These are phyloP conservation scores for Candida sp. DNA, from an alignment of 1,139 yeast species.

Conservation along the genomic window DNA sequence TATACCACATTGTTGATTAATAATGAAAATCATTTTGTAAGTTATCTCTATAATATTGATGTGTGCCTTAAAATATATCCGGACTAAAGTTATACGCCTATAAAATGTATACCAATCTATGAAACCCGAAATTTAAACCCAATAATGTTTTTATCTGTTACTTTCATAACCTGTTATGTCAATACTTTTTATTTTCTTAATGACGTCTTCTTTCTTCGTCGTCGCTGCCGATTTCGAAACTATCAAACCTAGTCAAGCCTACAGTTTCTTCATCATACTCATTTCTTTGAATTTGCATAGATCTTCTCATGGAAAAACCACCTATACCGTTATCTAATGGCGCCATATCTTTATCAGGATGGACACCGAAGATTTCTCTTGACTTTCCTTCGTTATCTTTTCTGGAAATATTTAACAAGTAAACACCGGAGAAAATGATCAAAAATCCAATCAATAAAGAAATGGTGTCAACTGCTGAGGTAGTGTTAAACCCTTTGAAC, in stretches of 20 bases:
- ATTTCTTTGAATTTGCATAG: constrained; percentile 61
- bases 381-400: constrained; percentile 55
- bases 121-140: not conserved
- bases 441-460: constrained; percentile 86
- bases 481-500: constrained; percentile 84
- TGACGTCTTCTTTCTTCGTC: constrained; percentile 19
- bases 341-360: constrained; percentile 50
- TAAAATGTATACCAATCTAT: not conserved
- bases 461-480: constrained; percentile 75
- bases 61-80: not conserved
- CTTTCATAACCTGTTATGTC: not conserved
- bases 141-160: not conserved
- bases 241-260: constrained; percentile 60
- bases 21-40: not conserved
- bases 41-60: not conserved
- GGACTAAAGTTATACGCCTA: not conserved
- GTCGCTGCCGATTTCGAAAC: constrained; percentile 53
- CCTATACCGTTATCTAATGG: constrained; percentile 88
- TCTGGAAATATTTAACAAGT: constrained; percentile 74
- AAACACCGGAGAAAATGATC: constrained; percentile 86
- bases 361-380: constrained; percentile 61
- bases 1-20: not conserved
- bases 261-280: constrained; percentile 50
- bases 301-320: constrained; percentile 58
- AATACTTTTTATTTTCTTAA: not conserved